Evolutionary conservation across 1,284 basidiomycete species (phyloP), one percentile per base, ranked within the genome.

Genomic region (Moniliophthora roreri): DNA sequence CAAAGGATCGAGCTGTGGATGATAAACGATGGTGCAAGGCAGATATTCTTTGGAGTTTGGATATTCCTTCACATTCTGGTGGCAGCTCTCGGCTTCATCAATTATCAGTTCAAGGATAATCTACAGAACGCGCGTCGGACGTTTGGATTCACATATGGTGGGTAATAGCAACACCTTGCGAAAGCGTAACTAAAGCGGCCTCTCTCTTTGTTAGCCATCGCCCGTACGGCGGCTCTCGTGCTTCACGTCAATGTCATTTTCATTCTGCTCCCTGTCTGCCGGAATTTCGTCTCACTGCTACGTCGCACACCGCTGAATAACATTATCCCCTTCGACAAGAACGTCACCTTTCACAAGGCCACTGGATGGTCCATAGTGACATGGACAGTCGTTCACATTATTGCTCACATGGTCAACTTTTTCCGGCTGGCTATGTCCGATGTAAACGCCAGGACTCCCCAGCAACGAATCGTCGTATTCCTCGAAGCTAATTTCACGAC

Each of bases 201-300:
- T 28, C 34, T 49, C n/a, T n/a, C n/a, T 34, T 47, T 52, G 48
- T 5, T 52, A 93, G 91, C 84, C 38, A 87, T 91, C 56, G 92
- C 93, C 42, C 85, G 91, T 69, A 73, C 86, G 3, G 88, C 93
- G 40, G 93, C 93, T 4, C 83, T 95, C 41, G 84, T 93, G 42
- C 79, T 95, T 15, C 91, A 95, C 63, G 80, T 95, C 62, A 89
- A 95, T 70, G 85, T 92, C 51, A 84, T 91, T 55, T 90, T 95
- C 76, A 93, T 96, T 69, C 83, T 95, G 48, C 80, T 96, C 24
- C 93, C 93, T 28, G 83, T 95, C 65, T 95, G 93, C 78, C 84
- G 93, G 55, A 93, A 91, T 72, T 91, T 95, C 70, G 83, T 95
- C 67, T 93, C 92, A 10, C 62, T 93, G 37, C 77, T 95, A 40